These are phyloP conservation scores for Collybia sp. DNA, from an alignment of 768 basidiomycete genomes.

Conservation along the genomic window DNA sequence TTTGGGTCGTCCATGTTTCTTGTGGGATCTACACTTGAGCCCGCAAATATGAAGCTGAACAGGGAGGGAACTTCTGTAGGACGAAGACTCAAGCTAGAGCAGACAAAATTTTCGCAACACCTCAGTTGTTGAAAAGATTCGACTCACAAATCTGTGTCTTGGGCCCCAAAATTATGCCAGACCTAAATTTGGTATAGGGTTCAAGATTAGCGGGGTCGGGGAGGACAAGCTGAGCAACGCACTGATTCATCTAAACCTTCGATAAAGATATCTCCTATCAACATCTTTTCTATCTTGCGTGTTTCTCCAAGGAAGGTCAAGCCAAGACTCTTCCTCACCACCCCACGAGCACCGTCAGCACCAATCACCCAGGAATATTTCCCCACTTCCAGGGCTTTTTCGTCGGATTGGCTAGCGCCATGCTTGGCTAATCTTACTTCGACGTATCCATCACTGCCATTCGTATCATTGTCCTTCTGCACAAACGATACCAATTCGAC, in stretches of 20 bases:
- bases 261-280: conserved; percentile 28
- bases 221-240: neutral
- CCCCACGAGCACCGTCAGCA: neutral
- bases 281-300: conserved; percentile 23
- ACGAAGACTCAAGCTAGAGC: conserved; percentile 3
- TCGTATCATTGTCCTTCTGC: conserved; percentile 22
- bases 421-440: conserved; percentile 26
- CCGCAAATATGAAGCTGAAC: conserved; percentile 6
- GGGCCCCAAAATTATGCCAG: too few species aligned
- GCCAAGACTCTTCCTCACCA: conserved; percentile 24
- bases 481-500: conserved; percentile 39
- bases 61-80: conserved; percentile 3
- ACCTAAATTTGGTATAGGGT: too few species aligned
- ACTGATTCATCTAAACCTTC: neutral
- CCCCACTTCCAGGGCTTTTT: neutral
- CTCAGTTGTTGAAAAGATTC: too few species aligned
- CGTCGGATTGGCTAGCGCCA: conserved; percentile 33
- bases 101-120: neutral
- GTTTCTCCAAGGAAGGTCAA: conserved; percentile 38
- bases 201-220: too few species aligned
- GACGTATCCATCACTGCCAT: conserved; percentile 19
- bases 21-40: conserved; percentile 2
- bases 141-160: too few species aligned
- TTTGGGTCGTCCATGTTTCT: neutral
- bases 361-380: neutral